Base-by-base conservation (phyloP, 2,329 filamentous ascomycete species). In the Fusarium vanettenii region DNA sequence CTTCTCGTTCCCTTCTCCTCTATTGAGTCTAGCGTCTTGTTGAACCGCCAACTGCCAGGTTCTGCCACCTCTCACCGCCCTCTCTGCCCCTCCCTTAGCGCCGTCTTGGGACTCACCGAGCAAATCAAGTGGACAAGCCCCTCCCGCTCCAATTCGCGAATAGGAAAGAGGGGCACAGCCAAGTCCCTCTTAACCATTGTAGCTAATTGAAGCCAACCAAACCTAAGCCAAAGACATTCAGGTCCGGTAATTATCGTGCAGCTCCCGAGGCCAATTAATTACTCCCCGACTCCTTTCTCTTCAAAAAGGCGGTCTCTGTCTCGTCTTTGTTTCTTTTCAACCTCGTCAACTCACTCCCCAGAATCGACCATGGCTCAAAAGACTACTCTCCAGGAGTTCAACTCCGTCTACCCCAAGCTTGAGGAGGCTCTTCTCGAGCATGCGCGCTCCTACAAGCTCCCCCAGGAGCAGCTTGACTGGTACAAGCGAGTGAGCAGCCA, bases 351-450 rank as follows among this genome's bases (percentile, higher is more conserved):
- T 37, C 35, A 63, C 37, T 5, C 55, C 5, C 16, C 11, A 59
- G 50, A 9, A 67, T n/a, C 20, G 22, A 86, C 80, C 62, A 92
- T 91, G 89, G 89, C 90, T 48, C 86, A 97, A 88, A 91, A 92
- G 77, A 93, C 93, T 60, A 95, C 92, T 59, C 91, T 95, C 69
- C 88, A 93, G 80, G 92, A 97, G 80, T 99, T 99, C 83, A 95
- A 98, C 89, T 88, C 91, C 55, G 90, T 98, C 82, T 98, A 95
- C 87, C 94, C 95, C 66, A 92, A 92, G 84, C 91, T 99, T 76
- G 91, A 95, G 80, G 89, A 94, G 82, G 94, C 95, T 80, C 87
- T 99, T 67, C 89, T 95, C 77, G 91, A 91, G 74, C 92, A 97
- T 86, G 93, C 93, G 77, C 90, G 91, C 82, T 88, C 90, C 79